phyloP scores from a whole-genome alignment of 495 filamentous ascomycete species.

The Xylaria cubensis region DNA sequence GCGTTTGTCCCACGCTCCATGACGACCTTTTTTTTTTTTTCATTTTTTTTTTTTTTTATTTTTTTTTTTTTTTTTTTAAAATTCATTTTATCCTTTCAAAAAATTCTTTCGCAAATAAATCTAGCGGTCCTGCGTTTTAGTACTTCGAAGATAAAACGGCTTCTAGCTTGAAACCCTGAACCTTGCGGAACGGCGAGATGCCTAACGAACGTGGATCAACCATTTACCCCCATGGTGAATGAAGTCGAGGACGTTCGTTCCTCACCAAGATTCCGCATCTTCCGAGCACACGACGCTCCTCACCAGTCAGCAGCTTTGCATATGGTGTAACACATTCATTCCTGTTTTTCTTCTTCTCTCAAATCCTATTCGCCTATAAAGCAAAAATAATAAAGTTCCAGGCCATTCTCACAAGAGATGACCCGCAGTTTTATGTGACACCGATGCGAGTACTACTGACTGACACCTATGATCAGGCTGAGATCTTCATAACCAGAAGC shows the following conservation, averaged over 20 bases:
- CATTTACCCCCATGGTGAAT: neutral
- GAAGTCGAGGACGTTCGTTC: neutral
- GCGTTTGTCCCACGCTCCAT: conserved; percentile 5
- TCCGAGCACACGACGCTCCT: neutral
- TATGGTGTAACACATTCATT: conserved; percentile 8
- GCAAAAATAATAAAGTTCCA: neutral
- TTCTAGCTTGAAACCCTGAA: neutral
- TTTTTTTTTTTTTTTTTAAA: neutral
- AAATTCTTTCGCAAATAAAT: neutral
- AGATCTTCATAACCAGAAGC: neutral
- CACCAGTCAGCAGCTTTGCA: neutral
- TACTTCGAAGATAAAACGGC: neutral
- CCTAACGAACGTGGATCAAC: neutral
- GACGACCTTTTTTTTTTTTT: neutral
- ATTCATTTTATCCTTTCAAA: too few species aligned
- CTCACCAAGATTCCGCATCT: neutral
- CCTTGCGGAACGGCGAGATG: neutral
- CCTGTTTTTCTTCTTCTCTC: too few species aligned
- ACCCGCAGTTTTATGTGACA: neutral
- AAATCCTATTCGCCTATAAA: neutral
- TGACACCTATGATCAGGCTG: neutral
- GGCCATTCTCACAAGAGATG: conserved; percentile 1
- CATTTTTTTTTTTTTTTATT: neutral
- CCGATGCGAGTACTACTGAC: neutral
- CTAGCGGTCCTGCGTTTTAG: neutral